phyloP scores from a whole-genome alignment of 257 asterid species.

The Solanum okadae region DNA sequence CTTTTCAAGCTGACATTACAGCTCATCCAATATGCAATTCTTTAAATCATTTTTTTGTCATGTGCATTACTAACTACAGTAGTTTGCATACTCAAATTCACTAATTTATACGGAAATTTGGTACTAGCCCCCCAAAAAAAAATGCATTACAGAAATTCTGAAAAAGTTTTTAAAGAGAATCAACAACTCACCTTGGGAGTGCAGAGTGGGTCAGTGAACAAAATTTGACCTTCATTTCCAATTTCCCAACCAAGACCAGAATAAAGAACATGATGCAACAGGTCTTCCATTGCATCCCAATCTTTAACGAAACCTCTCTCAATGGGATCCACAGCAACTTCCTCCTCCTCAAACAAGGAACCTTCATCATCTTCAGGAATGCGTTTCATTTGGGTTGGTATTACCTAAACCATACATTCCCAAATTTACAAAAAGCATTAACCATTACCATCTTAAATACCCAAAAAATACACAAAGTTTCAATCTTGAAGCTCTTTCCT shows the following conservation, averaged over 20 bases:
- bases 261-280: conserved; percentile 67
- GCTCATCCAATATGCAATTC: background rate
- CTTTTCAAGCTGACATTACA: background rate
- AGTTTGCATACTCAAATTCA: background rate
- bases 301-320: conserved; percentile 73
- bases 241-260: conserved; percentile 91
- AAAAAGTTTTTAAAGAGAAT: background rate
- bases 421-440: background rate
- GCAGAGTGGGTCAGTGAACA: conserved; percentile 88
- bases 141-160: background rate
- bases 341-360: conserved; percentile 48
- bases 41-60: background rate
- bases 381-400: conserved; percentile 77
- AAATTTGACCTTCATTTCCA: conserved; percentile 92
- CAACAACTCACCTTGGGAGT: conserved; percentile 71
- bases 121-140: background rate
- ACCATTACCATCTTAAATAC: background rate
- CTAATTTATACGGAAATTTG: background rate
- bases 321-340: conserved; percentile 68
- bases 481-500: background rate
- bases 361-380: conserved; percentile 60
- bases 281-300: conserved; percentile 99
- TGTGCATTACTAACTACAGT: background rate
- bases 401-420: conserved; percentile 30
- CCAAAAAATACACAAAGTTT: background rate